Percentiles rank a stretch among this genome's conserved stretches.
These are phyloP conservation scores for Chlamydomonas sp. DNA, from an alignment of 139 green algal genomes.

Conservation along the genomic window DNA sequence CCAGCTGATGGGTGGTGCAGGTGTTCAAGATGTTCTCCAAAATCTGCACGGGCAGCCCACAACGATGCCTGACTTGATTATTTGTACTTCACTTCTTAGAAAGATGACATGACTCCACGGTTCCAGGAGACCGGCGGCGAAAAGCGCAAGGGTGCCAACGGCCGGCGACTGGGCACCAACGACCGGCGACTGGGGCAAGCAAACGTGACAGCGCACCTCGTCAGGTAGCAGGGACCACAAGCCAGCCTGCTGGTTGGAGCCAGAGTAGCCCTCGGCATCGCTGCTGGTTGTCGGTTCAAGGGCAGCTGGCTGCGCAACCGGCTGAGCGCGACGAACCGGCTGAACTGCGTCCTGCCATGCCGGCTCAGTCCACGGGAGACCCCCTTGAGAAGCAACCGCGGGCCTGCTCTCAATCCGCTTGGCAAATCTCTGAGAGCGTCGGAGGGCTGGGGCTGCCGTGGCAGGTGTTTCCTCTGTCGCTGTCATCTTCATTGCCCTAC, in stretches of 20 bases:
- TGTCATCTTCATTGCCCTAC: conserved; percentile 7
- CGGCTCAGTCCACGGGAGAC: too few species aligned
- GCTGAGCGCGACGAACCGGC: too few species aligned
- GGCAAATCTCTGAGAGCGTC: conserved; percentile 19
- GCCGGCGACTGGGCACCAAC: neutral
- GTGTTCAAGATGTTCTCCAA: conserved; percentile 73
- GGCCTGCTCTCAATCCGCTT: conserved; percentile 19
- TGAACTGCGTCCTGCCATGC: too few species aligned
- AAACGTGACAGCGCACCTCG: conserved; percentile 30
- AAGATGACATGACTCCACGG: too few species aligned
- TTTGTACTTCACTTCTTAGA: neutral
- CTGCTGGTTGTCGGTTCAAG: neutral
- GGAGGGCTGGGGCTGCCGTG: neutral
- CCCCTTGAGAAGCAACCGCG: neutral
- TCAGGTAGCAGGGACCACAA: conserved; percentile 47
- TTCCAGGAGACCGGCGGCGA: too few species aligned
- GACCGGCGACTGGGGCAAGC: neutral
- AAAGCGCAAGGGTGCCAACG: neutral
- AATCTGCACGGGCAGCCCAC: conserved; percentile 46
- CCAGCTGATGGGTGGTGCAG: conserved; percentile 67
- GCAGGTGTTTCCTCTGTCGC: neutral
- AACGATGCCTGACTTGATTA: neutral
- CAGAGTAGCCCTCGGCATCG: conserved; percentile 13
- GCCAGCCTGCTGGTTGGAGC: conserved; percentile 15
- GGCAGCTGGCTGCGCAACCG: too few species aligned